Conservation (phyloP, 2,329 filamentous ascomycete genomes). For the Amauroascus niger region DNA sequence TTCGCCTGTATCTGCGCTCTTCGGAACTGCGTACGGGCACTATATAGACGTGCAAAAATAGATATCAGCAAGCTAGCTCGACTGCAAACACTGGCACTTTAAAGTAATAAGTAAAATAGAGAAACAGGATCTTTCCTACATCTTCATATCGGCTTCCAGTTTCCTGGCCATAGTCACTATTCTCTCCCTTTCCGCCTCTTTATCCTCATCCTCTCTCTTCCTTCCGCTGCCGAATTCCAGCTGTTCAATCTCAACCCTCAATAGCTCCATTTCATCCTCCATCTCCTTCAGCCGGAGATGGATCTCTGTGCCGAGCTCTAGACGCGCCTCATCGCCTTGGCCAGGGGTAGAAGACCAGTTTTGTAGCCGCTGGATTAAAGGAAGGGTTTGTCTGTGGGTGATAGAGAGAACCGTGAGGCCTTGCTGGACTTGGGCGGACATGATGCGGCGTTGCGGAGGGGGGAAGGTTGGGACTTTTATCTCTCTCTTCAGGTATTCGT, state of each 20-base stretch:
- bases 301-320: slow-evolving; percentile 73
- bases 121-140: slow-evolving; percentile 39
- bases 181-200: slow-evolving; percentile 54
- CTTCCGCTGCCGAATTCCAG: slow-evolving; percentile 41
- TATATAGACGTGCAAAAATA: slow-evolving; percentile 24
- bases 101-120: background rate
- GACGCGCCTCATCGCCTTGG: slow-evolving; percentile 55
- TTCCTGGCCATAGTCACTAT: slow-evolving; percentile 58
- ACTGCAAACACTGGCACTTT: too few relatives aligned
- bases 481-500: background rate
- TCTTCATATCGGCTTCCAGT: slow-evolving; percentile 60
- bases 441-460: slow-evolving; percentile 15
- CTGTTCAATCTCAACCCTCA: slow-evolving; percentile 67
- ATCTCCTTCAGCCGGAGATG: slow-evolving; percentile 64
- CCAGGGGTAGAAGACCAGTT: slow-evolving; percentile 53
- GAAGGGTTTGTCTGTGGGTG: slow-evolving; percentile 44
- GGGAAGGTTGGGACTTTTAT: background rate
- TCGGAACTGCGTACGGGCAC: slow-evolving; percentile 60
- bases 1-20: slow-evolving; percentile 73
- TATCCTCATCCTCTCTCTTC: slow-evolving; percentile 42
- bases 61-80: background rate
- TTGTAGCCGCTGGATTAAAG: slow-evolving; percentile 48
- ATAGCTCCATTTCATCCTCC: slow-evolving; percentile 72
- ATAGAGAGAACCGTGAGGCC: slow-evolving; percentile 46
- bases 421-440: slow-evolving; percentile 38